Evolutionary conservation across 768 basidiomycete genomes (phyloP).

Genomic region (Termitomyces sp.): DNA sequence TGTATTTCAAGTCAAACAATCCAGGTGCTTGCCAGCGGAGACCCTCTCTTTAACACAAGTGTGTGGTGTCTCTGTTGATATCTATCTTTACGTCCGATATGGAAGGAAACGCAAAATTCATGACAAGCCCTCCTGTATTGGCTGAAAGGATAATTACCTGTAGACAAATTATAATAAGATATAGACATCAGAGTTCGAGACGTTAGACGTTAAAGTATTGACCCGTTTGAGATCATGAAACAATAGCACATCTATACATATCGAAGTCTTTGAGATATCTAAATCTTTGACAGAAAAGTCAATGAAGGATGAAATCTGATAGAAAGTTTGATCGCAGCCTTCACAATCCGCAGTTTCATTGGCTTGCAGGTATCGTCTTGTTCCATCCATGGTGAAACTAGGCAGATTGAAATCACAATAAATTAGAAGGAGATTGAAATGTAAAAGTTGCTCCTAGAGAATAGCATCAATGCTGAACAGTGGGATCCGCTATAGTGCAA

Average conservation of each 20-base stretch:
- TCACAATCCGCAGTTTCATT: constrained; percentile 13
- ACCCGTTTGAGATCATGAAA: constrained; percentile 24
- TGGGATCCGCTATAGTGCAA: too few species aligned
- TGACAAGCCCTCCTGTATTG: background rate
- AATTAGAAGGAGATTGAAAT: too few species aligned
- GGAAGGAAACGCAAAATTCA: background rate
- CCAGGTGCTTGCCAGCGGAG: background rate
- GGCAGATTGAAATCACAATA: too few species aligned
- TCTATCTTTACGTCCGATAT: background rate
- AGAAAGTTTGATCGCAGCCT: background rate
- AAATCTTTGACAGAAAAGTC: background rate
- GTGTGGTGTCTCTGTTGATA: background rate
- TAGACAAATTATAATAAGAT: background rate
- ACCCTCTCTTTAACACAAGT: too few species aligned
- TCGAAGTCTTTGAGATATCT: constrained; percentile 16
- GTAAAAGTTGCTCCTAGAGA: too few species aligned
- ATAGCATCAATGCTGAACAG: too few species aligned
- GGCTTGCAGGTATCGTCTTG: too few species aligned
- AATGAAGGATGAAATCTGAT: background rate
- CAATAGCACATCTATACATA: constrained; percentile 16
- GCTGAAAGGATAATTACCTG: background rate
- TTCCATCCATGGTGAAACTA: too few species aligned
- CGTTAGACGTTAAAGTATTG: background rate
- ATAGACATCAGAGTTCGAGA: too few species aligned
- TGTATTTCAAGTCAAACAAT: background rate